phyloP scores from a whole-genome alignment of 768 basidiomycete species.

The Lenzites betulinus region DNA sequence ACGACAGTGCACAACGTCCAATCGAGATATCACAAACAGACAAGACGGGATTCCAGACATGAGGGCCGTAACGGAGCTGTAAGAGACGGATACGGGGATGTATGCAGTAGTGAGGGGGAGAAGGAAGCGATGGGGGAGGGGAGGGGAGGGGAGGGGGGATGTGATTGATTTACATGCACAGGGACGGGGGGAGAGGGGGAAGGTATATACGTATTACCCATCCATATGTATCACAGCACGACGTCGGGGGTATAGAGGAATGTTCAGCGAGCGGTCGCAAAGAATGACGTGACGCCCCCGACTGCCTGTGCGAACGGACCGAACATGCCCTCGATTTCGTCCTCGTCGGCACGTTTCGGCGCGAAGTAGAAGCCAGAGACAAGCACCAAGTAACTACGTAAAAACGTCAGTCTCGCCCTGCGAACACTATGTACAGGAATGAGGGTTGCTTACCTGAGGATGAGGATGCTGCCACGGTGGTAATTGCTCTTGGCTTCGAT shows the following conservation, averaged over 20 bases:
- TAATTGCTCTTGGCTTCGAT: slow-evolving; percentile 99
- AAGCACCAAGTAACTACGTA: slow-evolving; percentile 83
- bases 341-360: slow-evolving; percentile 41
- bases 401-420: neutral
- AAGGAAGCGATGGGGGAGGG: neutral
- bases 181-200: slow-evolving; percentile 25
- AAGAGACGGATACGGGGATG: neutral
- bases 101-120: neutral
- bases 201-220: slow-evolving; percentile 16
- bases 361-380: slow-evolving; percentile 92
- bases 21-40: neutral
- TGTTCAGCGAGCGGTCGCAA: slow-evolving; percentile 7
- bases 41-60: neutral
- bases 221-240: neutral
- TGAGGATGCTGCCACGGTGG: slow-evolving; percentile 93
- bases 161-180: neutral
- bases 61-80: neutral
- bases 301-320: slow-evolving; percentile 8
- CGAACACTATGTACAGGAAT: neutral
- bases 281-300: slow-evolving; percentile 3
- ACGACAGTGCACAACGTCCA: slow-evolving; percentile 1
- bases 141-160: neutral
- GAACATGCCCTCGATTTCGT: slow-evolving; percentile 21
- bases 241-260: slow-evolving; percentile 3
- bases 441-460: slow-evolving; percentile 66